phyloP scores from a whole-genome alignment of 352 stramenopile genomes.

The Phytophthora hybrid region DNA sequence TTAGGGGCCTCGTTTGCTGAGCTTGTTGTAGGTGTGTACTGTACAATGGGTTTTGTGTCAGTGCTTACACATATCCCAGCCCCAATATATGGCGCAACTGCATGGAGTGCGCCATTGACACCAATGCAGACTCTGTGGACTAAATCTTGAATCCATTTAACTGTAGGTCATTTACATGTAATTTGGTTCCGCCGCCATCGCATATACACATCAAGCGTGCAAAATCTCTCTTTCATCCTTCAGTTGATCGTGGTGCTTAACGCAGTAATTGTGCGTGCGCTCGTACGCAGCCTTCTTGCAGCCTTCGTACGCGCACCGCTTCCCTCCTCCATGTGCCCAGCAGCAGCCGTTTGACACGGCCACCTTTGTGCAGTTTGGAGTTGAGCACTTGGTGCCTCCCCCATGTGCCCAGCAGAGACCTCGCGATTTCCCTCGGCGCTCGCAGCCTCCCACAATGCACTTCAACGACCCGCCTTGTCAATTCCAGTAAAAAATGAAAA shows the following conservation, averaged over 20 bases:
- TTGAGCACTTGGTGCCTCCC: conserved; percentile 44
- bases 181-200: neutral
- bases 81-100: too few relatives aligned
- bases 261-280: conserved; percentile 48
- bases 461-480: conserved; percentile 41
- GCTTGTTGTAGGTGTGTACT: too few relatives aligned
- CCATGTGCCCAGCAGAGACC: conserved; percentile 52
- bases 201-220: neutral
- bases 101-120: too few relatives aligned
- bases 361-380: conserved; percentile 34
- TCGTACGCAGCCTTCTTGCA: conserved; percentile 43
- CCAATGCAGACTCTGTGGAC: neutral
- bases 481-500: neutral
- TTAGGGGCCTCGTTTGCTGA: too few relatives aligned
- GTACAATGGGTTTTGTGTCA: too few relatives aligned
- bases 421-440: conserved; percentile 51
- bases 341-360: conserved; percentile 45
- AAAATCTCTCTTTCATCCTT: neutral
- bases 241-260: conserved; percentile 35
- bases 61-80: too few relatives aligned
- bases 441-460: conserved; percentile 49
- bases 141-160: neutral
- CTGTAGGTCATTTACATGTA: neutral
- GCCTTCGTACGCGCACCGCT: conserved; percentile 36
- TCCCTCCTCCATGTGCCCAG: conserved; percentile 50